phyloP scores from a whole-genome alignment of 2,329 filamentous ascomycete genomes.

The Conoideocrella luteorostrata region DNA sequence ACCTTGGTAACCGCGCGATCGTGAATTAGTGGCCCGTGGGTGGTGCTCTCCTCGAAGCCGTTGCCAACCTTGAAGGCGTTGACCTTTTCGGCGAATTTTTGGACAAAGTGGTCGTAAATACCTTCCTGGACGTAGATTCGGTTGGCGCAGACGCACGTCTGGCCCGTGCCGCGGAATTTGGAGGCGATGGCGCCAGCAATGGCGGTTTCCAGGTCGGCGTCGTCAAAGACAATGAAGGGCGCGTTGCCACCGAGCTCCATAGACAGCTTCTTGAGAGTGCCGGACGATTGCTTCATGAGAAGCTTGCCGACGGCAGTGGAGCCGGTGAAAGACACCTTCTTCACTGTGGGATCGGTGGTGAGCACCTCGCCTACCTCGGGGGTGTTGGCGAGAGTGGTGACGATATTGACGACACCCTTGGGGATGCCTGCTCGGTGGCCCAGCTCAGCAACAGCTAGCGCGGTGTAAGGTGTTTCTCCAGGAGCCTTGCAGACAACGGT shows the following conservation, averaged over 20 bases:
- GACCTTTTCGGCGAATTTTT: constrained; percentile 65
- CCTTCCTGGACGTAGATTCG: constrained; percentile 72
- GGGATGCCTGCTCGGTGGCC: constrained; percentile 83
- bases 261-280: constrained; percentile 75
- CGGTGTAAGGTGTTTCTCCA: constrained; percentile 85
- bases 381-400: constrained; percentile 76
- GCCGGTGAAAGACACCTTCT: constrained; percentile 93
- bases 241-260: constrained; percentile 94
- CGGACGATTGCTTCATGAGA: constrained; percentile 83
- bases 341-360: constrained; percentile 64
- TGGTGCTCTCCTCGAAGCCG: constrained; percentile 63
- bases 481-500: constrained; percentile 90
- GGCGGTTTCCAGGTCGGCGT: constrained; percentile 80
- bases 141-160: constrained; percentile 92
- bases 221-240: constrained; percentile 95
- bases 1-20: constrained; percentile 75
- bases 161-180: constrained; percentile 91
- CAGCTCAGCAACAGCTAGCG: constrained; percentile 80
- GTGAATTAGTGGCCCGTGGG: constrained; percentile 82
- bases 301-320: constrained; percentile 62
- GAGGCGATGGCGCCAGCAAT: constrained; percentile 76
- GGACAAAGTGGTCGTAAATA: constrained; percentile 69
- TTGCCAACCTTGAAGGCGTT: constrained; percentile 68
- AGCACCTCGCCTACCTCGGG: constrained; percentile 69
- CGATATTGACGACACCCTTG: constrained; percentile 81